Conservation (phyloP, 345 rosid species). For the Eucalyptus polyanthemos region DNA sequence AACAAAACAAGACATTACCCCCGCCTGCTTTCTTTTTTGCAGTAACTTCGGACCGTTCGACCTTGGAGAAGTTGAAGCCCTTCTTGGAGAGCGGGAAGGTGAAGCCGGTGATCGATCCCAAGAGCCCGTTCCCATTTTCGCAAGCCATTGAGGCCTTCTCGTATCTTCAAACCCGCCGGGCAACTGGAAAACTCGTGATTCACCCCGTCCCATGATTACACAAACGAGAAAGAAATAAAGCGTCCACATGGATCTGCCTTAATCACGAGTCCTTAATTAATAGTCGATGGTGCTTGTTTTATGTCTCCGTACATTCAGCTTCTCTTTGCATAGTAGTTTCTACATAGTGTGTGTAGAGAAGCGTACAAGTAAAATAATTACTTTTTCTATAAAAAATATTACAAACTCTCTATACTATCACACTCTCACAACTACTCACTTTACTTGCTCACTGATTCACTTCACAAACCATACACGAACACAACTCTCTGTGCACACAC, state of each 20-base stretch:
- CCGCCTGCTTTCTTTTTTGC: constrained; percentile 73
- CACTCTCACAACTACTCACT: too few relatives aligned
- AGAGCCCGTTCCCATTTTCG: constrained; percentile 56
- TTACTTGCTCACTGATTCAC: too few relatives aligned
- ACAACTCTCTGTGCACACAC: too few relatives aligned
- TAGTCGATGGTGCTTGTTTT: neutral
- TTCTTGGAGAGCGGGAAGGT: constrained; percentile 64
- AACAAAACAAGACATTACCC: constrained; percentile 34
- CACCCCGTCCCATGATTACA: constrained; percentile 35
- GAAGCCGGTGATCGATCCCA: constrained; percentile 71
- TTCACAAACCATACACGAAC: too few relatives aligned
- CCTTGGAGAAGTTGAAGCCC: constrained; percentile 60
- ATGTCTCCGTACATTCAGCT: neutral
- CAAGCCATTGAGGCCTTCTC: constrained; percentile 52
- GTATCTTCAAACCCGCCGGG: constrained; percentile 63
- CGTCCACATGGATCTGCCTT: neutral
- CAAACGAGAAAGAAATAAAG: neutral
- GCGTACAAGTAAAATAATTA: too few relatives aligned
- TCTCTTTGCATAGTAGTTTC: neutral
- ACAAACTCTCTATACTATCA: too few relatives aligned
- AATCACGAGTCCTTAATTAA: neutral
- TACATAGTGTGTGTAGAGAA: neutral
- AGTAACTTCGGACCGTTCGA: constrained; percentile 53
- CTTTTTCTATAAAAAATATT: too few relatives aligned
- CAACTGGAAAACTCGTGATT: constrained; percentile 62